These are phyloP conservation scores for Russula emetica DNA, from an alignment of 768 basidiomycete genomes.

Conservation along the genomic window DNA sequence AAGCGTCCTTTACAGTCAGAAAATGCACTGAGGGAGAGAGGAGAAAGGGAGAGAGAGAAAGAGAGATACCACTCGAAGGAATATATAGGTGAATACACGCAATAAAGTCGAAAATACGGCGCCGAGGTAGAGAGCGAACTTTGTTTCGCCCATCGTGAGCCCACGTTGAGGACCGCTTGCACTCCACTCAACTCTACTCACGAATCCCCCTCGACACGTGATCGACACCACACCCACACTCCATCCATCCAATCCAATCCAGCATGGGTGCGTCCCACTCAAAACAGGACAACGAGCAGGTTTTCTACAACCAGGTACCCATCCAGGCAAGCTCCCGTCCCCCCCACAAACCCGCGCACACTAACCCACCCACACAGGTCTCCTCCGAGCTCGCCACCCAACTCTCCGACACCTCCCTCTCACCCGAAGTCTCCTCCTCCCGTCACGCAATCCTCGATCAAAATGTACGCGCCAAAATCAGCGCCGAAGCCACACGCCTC, in stretches of 20 bases:
- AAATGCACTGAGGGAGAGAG: too few species aligned
- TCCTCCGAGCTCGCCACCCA: conserved; percentile 79
- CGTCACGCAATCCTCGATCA: conserved; percentile 72
- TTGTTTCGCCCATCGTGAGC: conserved; percentile 3
- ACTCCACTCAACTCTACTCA: too few species aligned
- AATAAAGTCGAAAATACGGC: conserved; percentile 37
- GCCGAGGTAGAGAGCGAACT: conserved; percentile 24
- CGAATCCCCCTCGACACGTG: conserved; percentile 7
- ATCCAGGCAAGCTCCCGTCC: conserved; percentile 35
- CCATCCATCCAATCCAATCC: not conserved
- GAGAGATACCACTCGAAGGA: conserved; percentile 45
- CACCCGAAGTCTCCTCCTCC: conserved; percentile 56
- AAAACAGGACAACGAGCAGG: conserved; percentile 54
- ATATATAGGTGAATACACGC: conserved; percentile 45
- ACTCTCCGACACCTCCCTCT: conserved; percentile 59
- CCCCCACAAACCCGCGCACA: not conserved
- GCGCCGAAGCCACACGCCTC: conserved; percentile 60
- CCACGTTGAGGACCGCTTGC: conserved; percentile 3
- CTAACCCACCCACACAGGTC: conserved; percentile 48
- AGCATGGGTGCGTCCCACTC: conserved; percentile 69
- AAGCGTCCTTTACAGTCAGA: too few species aligned
- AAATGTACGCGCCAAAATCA: conserved; percentile 68
- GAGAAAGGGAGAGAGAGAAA: not conserved
- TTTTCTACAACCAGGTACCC: conserved; percentile 41
- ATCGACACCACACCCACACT: not conserved